A percentile compares a stretch with the other conserved stretches of the same genome.
These are phyloP conservation scores for Xylaria sp. DNA, from an alignment of 2,329 filamentous ascomycete genomes.

Conservation along the genomic window DNA sequence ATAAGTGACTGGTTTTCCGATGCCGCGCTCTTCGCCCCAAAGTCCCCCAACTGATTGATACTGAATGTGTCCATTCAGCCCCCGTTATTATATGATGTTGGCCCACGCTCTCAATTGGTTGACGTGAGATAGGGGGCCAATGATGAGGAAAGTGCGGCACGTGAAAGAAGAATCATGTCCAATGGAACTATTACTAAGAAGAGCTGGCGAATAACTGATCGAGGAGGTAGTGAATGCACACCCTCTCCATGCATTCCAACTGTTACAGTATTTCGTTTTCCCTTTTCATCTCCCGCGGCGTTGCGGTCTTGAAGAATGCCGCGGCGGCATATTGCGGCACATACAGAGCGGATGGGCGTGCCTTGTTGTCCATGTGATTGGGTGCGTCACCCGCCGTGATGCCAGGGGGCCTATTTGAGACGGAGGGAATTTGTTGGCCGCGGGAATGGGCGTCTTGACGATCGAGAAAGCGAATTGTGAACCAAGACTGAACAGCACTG, in stretches of 20 bases:
- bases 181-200: neutral
- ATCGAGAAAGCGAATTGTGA: conserved; percentile 12
- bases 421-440: conserved; percentile 10
- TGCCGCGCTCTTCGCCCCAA: conserved; percentile 13
- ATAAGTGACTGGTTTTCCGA: neutral
- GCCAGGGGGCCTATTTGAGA: neutral
- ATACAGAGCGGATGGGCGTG: conserved; percentile 36
- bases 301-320: conserved; percentile 57
- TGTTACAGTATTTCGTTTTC: conserved; percentile 50
- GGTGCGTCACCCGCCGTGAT: neutral
- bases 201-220: conserved; percentile 2
- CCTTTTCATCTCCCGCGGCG: conserved; percentile 53
- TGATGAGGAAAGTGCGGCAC: neutral
- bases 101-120: neutral
- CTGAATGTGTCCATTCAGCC: conserved; percentile 17
- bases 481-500: conserved; percentile 25
- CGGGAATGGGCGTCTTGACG: conserved; percentile 4
- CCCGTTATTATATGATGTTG: conserved; percentile 4
- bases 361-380: conserved; percentile 10
- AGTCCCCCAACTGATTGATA: conserved; percentile 23
- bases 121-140: conserved; percentile 12
- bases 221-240: neutral
- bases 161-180: neutral
- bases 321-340: conserved; percentile 56
- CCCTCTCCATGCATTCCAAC: neutral